phyloP scores from a whole-genome alignment of 768 basidiomycete genomes.

The Leccinellum rugosiceps region DNA sequence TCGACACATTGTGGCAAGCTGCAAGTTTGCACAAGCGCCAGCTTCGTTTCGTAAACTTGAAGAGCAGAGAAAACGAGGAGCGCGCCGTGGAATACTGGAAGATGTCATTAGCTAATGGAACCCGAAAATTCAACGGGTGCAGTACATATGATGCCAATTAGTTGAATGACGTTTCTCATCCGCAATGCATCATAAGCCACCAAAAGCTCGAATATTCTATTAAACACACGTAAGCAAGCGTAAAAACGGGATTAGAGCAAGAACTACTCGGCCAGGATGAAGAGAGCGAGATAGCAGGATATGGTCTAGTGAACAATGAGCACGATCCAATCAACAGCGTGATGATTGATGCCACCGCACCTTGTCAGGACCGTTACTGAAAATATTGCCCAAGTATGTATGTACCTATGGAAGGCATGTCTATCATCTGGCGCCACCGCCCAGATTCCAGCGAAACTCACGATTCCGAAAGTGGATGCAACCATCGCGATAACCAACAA shows the following conservation, averaged over 20 bases:
- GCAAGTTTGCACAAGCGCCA: conserved; percentile 46
- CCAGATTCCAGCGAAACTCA: conserved; percentile 29
- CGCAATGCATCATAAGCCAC: conserved; percentile 85
- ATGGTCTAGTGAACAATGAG: conserved; percentile 50
- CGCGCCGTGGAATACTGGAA: conserved; percentile 64
- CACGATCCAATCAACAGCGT: conserved; percentile 3
- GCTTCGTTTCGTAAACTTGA: conserved; percentile 72
- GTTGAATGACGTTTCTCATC: conserved; percentile 73
- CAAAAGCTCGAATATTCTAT: conserved; percentile 74
- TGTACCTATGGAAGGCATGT: conserved; percentile 44
- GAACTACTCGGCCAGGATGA: conserved; percentile 75
- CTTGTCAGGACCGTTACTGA: conserved; percentile 45
- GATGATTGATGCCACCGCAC: conserved; percentile 28
- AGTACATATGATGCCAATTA: conserved; percentile 69
- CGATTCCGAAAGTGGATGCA: conserved; percentile 63
- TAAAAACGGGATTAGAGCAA: neutral
- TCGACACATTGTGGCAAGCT: conserved; percentile 38
- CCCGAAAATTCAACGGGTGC: conserved; percentile 1
- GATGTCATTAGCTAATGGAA: conserved; percentile 2
- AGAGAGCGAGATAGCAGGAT: conserved; percentile 82
- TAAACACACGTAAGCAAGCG: conserved; percentile 2
- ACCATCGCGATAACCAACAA: conserved; percentile 74
- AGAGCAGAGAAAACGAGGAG: conserved; percentile 72
- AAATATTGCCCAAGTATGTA: conserved; percentile 22
- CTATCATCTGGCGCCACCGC: neutral